These are phyloP conservation scores for Thermothelomyces thermophilus DNA, from an alignment of 2,329 filamentous ascomycete genomes.

Conservation along the genomic window DNA sequence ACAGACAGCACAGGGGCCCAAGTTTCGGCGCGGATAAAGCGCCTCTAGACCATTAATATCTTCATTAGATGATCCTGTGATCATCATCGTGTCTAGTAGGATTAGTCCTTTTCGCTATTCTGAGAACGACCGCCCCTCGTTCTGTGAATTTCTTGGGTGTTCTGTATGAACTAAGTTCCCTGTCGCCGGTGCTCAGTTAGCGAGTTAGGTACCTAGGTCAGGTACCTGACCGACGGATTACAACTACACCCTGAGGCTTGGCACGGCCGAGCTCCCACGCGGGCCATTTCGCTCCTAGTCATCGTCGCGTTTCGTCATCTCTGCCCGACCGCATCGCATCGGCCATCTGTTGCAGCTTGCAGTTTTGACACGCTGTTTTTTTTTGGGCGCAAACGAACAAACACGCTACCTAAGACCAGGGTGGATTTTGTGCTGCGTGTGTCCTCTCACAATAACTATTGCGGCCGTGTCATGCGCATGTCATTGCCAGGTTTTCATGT, in stretches of 20 bases:
- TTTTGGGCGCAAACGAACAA: conserved; percentile 13
- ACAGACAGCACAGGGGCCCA: not conserved
- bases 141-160: too few species aligned
- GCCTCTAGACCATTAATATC: conserved; percentile 1
- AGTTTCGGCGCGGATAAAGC: conserved; percentile 5
- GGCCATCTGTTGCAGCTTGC: conserved; percentile 1
- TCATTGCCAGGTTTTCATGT: conserved; percentile 1
- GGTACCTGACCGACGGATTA: not conserved
- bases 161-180: not conserved
- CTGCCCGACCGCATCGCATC: conserved; percentile 9
- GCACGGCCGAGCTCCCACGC: conserved; percentile 7
- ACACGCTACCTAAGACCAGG: conserved; percentile 16
- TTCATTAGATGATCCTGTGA: not conserved
- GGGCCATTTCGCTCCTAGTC: not conserved
- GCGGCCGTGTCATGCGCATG: conserved; percentile 12
- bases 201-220: too few species aligned
- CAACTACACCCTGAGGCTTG: conserved; percentile 11
- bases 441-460: conserved; percentile 5
- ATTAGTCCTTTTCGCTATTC: too few species aligned
- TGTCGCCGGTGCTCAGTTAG: too few species aligned
- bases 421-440: conserved; percentile 13
- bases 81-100: not conserved
- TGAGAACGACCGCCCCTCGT: too few species aligned
- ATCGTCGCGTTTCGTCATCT: conserved; percentile 15
- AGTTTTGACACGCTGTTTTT: conserved; percentile 14